Evolutionary conservation across 805 yeast genomes (phyloP).

Genomic region (Pichia sporocuriosa): DNA sequence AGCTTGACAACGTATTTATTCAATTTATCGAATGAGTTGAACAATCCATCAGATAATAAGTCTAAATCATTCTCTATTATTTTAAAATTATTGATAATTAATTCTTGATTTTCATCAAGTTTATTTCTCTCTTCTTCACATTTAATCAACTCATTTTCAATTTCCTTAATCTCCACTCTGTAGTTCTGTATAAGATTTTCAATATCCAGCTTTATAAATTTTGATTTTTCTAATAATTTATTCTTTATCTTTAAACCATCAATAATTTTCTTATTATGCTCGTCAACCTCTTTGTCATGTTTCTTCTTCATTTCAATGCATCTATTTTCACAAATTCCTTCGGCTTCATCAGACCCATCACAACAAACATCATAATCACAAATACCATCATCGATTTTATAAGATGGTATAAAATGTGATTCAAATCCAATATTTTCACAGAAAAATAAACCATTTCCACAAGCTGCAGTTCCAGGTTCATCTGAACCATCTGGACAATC

Average conservation of each 20-base stretch:
- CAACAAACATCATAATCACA: constrained; percentile 89
- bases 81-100: not conserved
- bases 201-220: constrained; percentile 15
- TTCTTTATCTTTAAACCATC: constrained; percentile 33
- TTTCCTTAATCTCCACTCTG: constrained; percentile 12
- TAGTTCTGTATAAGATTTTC: constrained; percentile 14
- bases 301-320: constrained; percentile 46
- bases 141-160: constrained; percentile 24
- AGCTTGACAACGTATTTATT: not conserved
- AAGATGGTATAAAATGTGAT: constrained; percentile 56
- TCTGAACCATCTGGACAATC: constrained; percentile 98
- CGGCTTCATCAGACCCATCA: constrained; percentile 85
- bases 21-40: not conserved
- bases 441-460: constrained; percentile 50
- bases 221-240: constrained; percentile 27
- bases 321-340: constrained; percentile 46
- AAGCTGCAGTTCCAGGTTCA: constrained; percentile 93
- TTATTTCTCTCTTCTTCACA: constrained; percentile 6
- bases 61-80: constrained; percentile 9
- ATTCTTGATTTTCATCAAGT: constrained; percentile 1
- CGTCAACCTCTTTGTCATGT: constrained; percentile 22
- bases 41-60: constrained; percentile 13
- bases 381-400: constrained; percentile 77
- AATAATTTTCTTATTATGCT: constrained; percentile 17
- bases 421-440: constrained; percentile 72